These are phyloP conservation scores for Schoenoplectus triqueter DNA, from an alignment of 202 grass and related monocot genomes.

Conservation along the genomic window DNA sequence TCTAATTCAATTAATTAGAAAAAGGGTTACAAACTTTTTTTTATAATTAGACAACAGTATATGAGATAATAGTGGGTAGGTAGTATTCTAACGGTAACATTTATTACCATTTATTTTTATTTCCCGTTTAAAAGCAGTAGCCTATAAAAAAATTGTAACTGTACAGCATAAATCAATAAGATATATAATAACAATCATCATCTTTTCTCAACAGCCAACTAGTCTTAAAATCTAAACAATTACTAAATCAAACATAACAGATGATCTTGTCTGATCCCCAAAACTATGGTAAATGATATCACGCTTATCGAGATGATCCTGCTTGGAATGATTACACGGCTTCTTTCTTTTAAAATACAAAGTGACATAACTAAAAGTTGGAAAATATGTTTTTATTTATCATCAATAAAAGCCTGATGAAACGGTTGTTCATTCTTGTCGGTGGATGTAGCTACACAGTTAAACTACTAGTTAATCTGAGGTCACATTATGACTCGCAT, in stretches of 20 bases:
- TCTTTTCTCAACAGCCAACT: no score
- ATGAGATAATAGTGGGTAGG: no score
- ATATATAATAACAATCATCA: no score
- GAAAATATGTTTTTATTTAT: not conserved
- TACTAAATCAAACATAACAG: slow-evolving; percentile 16
- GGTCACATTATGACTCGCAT: not conserved
- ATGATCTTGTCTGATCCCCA: slow-evolving; percentile 29
- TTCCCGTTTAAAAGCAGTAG: no score
- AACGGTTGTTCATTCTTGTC: slow-evolving; percentile 19
- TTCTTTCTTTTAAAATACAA: slow-evolving; percentile 12
- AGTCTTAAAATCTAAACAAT: not conserved
- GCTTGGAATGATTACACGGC: not conserved
- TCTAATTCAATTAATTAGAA: no score
- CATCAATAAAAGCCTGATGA: slow-evolving; percentile 10
- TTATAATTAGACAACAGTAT: no score
- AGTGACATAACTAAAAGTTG: not conserved
- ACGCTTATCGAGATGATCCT: slow-evolving; percentile 8
- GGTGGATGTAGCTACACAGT: slow-evolving; percentile 33
- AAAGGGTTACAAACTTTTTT: no score
- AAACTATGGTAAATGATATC: slow-evolving; percentile 30
- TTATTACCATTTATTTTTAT: no score
- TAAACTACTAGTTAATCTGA: not conserved
- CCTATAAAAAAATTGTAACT: no score
- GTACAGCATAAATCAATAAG: no score
- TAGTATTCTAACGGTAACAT: no score